Conservation (phyloP, 768 basidiomycete genomes). For the Russula foetens region DNA sequence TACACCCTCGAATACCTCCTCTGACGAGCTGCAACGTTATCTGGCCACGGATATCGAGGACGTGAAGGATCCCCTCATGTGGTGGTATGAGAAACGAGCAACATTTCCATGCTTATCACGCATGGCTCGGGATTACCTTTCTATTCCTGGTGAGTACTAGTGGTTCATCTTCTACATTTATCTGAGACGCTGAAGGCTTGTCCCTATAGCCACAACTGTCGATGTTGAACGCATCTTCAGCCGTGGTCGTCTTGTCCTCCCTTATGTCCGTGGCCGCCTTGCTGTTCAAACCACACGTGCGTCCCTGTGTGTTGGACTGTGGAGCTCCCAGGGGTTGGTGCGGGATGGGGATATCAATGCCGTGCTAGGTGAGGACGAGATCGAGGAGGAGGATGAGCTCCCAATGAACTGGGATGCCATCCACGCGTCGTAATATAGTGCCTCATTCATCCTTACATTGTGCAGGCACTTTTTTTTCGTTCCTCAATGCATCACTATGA, state of each 20-base stretch:
- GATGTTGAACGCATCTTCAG: too few species aligned
- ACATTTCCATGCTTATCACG: too few species aligned
- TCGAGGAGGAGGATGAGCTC: background rate
- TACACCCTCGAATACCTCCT: too few species aligned
- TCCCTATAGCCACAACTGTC: constrained; percentile 25
- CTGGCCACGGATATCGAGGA: too few species aligned
- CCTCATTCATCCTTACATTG: too few species aligned
- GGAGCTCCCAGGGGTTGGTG: constrained; percentile 24
- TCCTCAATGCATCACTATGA: too few species aligned
- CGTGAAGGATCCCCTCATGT: too few species aligned
- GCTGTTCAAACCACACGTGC: constrained; percentile 25
- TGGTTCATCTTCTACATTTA: too few species aligned
- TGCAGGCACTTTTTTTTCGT: too few species aligned
- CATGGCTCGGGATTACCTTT: background rate
- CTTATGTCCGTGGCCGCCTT: constrained; percentile 24
- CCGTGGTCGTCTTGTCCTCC: constrained; percentile 25
- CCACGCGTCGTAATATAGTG: too few species aligned
- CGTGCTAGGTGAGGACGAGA: background rate
- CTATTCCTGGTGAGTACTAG: background rate
- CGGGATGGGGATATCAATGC: constrained; percentile 21
- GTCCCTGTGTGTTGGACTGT: constrained; percentile 27
- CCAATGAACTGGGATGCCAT: background rate
- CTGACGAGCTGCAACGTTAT: too few species aligned
- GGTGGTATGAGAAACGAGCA: too few species aligned
- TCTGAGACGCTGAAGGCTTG: background rate